Percentiles rank a stretch among this genome's conserved stretches.
phyloP scores from a whole-genome alignment of 352 stramenopile species.

The Aphanomyces stellatus region DNA sequence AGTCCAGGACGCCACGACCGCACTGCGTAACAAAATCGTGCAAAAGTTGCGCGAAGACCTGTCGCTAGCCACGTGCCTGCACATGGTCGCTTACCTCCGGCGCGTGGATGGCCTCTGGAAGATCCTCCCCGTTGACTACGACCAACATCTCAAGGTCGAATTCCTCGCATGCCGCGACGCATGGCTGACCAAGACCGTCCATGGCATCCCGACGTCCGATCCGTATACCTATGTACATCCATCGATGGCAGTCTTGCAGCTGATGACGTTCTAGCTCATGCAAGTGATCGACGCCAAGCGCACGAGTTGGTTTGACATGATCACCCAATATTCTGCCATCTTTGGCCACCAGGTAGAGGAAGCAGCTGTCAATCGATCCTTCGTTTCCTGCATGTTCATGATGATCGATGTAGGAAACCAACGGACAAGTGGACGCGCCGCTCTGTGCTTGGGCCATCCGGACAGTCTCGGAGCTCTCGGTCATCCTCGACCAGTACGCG shows the following conservation, averaged over 20 bases:
- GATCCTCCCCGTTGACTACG: slow-evolving; percentile 36
- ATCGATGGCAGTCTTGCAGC: background rate
- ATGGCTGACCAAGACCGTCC: slow-evolving; percentile 60
- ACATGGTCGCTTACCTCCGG: slow-evolving; percentile 67
- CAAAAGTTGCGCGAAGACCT: slow-evolving; percentile 78
- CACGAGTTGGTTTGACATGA: slow-evolving; percentile 86
- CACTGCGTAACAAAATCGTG: slow-evolving; percentile 64
- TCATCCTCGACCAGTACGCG: slow-evolving; percentile 67
- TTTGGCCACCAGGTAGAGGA: slow-evolving; percentile 74
- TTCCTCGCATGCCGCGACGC: slow-evolving; percentile 70
- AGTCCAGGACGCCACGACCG: slow-evolving; percentile 49
- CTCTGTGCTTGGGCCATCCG: slow-evolving; percentile 73
- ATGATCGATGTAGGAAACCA: slow-evolving; percentile 37
- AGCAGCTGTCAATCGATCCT: too few species aligned
- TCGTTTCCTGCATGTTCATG: too few species aligned
- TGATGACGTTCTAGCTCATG: slow-evolving; percentile 37
- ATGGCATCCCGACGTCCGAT: slow-evolving; percentile 42
- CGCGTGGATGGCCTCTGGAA: slow-evolving; percentile 54
- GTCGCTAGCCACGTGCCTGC: slow-evolving; percentile 69
- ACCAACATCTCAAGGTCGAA: slow-evolving; percentile 75
- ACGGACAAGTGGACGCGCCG: slow-evolving; percentile 70
- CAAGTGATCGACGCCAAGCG: slow-evolving; percentile 84
- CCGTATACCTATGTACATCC: slow-evolving; percentile 75
- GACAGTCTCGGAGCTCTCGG: slow-evolving; percentile 70
- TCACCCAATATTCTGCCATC: slow-evolving; percentile 87